A percentile compares a stretch with the other conserved stretches of the same genome.
Conservation (phyloP, 164 flowering plant genomes). For the Aristolochia californica region DNA sequence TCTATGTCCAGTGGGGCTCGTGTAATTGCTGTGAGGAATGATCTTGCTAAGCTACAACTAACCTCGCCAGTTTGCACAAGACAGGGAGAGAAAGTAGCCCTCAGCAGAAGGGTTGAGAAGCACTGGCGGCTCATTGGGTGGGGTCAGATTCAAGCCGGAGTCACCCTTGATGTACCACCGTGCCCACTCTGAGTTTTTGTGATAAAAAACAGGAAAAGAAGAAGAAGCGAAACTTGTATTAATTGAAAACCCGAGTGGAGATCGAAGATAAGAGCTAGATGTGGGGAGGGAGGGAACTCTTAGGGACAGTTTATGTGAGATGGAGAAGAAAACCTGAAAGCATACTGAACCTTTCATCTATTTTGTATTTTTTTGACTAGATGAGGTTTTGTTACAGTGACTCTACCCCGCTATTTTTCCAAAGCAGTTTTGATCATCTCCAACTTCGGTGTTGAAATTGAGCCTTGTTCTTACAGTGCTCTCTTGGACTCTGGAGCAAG, state of each 20-base stretch:
- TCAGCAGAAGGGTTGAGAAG: constrained; percentile 74
- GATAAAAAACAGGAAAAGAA: neutral
- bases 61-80: constrained; percentile 91
- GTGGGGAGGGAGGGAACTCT: constrained; percentile 12
- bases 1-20: constrained; percentile 93
- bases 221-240: neutral
- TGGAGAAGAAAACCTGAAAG: constrained; percentile 39
- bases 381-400: too few species aligned
- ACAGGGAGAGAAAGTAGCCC: constrained; percentile 82
- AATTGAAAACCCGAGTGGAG: too few species aligned
- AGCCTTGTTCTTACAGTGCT: too few species aligned
- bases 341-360: neutral
- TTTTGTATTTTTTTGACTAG: neutral
- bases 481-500: too few species aligned
- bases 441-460: too few species aligned
- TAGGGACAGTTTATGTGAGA: constrained; percentile 31
- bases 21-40: constrained; percentile 76
- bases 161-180: constrained; percentile 71
- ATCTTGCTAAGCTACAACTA: constrained; percentile 71
- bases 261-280: too few species aligned
- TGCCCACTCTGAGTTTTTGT: constrained; percentile 33
- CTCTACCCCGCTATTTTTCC: too few species aligned
- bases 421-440: too few species aligned
- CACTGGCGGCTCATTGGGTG: constrained; percentile 93
- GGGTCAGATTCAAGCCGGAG: constrained; percentile 89